phyloP scores from a whole-genome alignment of 73 alveolate genomes.

The Uronychia setigera region DNA sequence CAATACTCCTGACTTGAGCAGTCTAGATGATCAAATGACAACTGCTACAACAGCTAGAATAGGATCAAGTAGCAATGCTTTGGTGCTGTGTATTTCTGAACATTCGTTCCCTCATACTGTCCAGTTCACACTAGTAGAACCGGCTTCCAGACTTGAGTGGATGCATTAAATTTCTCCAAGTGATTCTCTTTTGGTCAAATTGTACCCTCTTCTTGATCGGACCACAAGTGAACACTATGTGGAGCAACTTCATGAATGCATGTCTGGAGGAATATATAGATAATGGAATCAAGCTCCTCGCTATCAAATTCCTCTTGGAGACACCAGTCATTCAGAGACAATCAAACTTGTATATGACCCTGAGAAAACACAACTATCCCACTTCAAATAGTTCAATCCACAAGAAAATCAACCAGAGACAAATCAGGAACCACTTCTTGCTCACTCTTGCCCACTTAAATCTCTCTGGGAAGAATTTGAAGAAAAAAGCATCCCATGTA shows the following conservation, averaged over 20 bases:
- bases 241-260: not conserved
- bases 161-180: not conserved
- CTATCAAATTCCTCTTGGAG: not conserved
- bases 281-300: not conserved
- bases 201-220: not conserved
- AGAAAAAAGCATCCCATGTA: not conserved
- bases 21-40: not conserved
- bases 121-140: constrained; percentile 18
- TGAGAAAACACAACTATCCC: not conserved
- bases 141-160: constrained; percentile 23
- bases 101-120: constrained; percentile 33
- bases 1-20: not conserved
- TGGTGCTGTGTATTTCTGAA: constrained; percentile 21
- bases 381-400: too few relatives aligned
- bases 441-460: not conserved
- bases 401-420: not conserved
- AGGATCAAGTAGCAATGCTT: not conserved
- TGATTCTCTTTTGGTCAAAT: not conserved
- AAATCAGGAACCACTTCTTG: not conserved
- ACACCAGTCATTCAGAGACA: not conserved
- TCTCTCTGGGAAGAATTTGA: not conserved
- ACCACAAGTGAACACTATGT: not conserved
- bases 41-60: not conserved
- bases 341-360: not conserved
- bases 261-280: not conserved